A percentile compares a stretch with the other conserved stretches of the same genome.
Evolutionary conservation across 495 filamentous ascomycete genomes (phyloP).

Genomic region (Xylaria longipes): DNA sequence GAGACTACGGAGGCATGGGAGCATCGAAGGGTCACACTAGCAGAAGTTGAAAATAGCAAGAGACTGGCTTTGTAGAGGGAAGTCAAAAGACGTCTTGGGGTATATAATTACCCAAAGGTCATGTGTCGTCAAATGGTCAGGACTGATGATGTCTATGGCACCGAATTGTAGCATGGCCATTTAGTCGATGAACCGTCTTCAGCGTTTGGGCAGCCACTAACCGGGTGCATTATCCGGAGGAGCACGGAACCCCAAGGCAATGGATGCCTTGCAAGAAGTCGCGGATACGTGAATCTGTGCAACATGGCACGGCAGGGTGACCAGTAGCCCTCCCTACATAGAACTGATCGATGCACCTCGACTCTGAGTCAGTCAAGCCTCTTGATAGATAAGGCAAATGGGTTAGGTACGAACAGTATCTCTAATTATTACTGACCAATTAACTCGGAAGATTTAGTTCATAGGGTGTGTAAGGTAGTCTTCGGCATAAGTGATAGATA

Average conservation of each 20-base stretch:
- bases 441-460: not conserved
- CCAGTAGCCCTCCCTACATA: constrained; percentile 16
- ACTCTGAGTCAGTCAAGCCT: not conserved
- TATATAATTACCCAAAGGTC: not conserved
- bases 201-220: constrained; percentile 9
- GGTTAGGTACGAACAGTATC: constrained; percentile 6
- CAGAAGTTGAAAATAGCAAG: not conserved
- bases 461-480: not conserved
- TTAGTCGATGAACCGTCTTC: not conserved
- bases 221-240: constrained; percentile 40
- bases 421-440: not conserved
- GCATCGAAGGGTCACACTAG: not conserved
- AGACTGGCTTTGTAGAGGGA: not conserved
- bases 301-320: constrained; percentile 18
- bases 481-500: not conserved
- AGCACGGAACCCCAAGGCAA: not conserved
- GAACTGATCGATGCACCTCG: constrained; percentile 1
- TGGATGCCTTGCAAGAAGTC: not conserved
- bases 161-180: not conserved
- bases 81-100: not conserved
- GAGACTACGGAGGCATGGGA: not conserved
- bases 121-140: not conserved
- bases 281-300: constrained; percentile 14
- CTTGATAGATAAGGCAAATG: not conserved
- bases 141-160: constrained; percentile 2